phyloP scores from a whole-genome alignment of 2,329 filamentous ascomycete genomes.

The Cordyceps pruinosa region DNA sequence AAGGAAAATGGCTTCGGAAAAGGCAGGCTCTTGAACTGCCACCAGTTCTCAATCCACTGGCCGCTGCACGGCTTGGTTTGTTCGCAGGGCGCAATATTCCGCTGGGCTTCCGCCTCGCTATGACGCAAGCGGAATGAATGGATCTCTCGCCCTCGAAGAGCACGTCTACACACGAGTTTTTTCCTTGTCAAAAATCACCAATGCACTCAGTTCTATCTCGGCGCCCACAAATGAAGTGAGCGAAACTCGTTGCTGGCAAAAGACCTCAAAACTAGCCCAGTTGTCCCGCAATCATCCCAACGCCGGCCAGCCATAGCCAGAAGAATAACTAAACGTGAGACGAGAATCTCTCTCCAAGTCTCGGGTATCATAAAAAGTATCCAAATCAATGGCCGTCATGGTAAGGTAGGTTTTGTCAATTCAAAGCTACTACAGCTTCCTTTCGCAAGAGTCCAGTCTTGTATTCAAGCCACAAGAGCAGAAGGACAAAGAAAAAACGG shows the following conservation, averaged over 20 bases:
- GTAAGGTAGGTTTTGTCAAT: slow-evolving; percentile 12
- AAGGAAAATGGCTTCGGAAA: not conserved
- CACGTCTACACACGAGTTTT: not conserved
- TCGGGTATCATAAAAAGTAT: slow-evolving; percentile 9
- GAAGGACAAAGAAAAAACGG: not conserved
- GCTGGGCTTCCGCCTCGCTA: not conserved
- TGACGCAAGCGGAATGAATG: too few species aligned
- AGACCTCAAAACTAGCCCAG: not conserved
- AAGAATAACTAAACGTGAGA: not conserved
- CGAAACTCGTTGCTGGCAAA: slow-evolving; percentile 4
- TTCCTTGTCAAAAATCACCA: not conserved
- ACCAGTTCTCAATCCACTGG: too few species aligned
- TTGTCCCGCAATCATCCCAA: not conserved
- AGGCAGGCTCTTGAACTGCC: not conserved
- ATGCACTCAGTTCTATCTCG: not conserved
- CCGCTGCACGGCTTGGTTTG: too few species aligned
- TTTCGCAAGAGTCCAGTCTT: slow-evolving; percentile 5
- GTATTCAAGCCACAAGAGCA: not conserved
- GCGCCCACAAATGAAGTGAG: not conserved
- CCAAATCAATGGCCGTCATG: slow-evolving; percentile 10
- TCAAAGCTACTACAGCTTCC: slow-evolving; percentile 13
- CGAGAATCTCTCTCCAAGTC: slow-evolving; percentile 1
- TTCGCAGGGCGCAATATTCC: not conserved
- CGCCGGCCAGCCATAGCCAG: not conserved
- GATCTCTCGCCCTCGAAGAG: too few species aligned